phyloP scores from a whole-genome alignment of 2,329 filamentous ascomycete genomes.

The Sodiomyces alkalinus region DNA sequence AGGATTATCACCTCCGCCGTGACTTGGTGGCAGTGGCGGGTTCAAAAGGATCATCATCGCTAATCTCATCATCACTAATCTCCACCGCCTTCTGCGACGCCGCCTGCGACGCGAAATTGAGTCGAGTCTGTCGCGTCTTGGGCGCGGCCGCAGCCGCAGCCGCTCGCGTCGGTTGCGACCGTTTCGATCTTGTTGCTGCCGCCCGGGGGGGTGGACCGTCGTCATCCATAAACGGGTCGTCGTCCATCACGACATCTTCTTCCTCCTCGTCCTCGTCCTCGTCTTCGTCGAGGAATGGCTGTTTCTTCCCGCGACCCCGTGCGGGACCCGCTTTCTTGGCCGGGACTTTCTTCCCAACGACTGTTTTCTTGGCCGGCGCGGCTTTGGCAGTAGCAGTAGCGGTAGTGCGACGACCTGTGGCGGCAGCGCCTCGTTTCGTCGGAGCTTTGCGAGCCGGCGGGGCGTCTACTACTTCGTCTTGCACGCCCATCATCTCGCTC shows the following conservation, averaged over 20 bases:
- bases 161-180: conserved; percentile 16
- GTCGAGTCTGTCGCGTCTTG: conserved; percentile 28
- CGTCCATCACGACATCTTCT: conserved; percentile 2
- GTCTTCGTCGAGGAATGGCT: conserved; percentile 34
- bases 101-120: conserved; percentile 32
- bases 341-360: conserved; percentile 23
- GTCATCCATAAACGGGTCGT: conserved; percentile 2
- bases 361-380: conserved; percentile 18
- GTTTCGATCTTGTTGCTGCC: conserved; percentile 5
- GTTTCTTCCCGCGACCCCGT: conserved; percentile 27
- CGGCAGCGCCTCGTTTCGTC: conserved; percentile 9
- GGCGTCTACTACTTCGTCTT: conserved; percentile 36
- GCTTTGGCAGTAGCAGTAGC: conserved; percentile 16
- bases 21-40: conserved; percentile 22
- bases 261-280: conserved; percentile 18
- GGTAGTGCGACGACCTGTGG: no score
- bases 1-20: conserved; percentile 7
- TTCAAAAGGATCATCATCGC: conserved; percentile 46
- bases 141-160: conserved; percentile 8
- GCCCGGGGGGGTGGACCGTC: not conserved
- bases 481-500: conserved; percentile 28
- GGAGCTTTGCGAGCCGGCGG: conserved; percentile 18
- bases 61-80: conserved; percentile 52
- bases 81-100: conserved; percentile 34
- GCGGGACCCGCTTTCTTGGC: conserved; percentile 26